A percentile compares a stretch with the other conserved stretches of the same genome.
These are phyloP conservation scores for Solanum peruvianum DNA, from an alignment of 257 asterid genomes.

Conservation along the genomic window DNA sequence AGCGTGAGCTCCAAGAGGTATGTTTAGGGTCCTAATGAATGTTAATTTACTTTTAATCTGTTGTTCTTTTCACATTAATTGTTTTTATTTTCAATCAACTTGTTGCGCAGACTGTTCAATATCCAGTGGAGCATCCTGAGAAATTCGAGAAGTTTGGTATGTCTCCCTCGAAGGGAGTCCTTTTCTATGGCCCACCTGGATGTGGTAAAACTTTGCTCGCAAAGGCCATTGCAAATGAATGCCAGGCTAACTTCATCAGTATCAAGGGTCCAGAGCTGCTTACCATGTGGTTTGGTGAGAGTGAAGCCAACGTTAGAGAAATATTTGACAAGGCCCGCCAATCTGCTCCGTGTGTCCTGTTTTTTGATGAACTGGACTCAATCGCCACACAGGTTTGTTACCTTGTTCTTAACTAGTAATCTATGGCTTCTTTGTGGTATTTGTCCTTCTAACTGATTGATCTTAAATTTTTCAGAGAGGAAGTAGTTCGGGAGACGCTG, in stretches of 20 bases:
- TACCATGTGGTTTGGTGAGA: constrained; percentile 98
- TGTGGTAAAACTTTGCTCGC: constrained; percentile 89
- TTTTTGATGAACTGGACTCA: constrained; percentile 62
- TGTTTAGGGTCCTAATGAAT: neutral
- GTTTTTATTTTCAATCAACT: neutral
- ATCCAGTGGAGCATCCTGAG: constrained; percentile 97
- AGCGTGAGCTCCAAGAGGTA: constrained; percentile 97
- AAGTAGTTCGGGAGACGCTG: constrained; percentile 68
- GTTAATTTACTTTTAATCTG: neutral
- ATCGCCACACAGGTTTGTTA: constrained; percentile 57
- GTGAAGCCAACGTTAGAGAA: constrained; percentile 90
- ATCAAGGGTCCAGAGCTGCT: constrained; percentile 92
- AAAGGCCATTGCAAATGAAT: constrained; percentile 90
- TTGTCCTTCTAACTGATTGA: neutral
- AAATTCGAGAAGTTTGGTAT: constrained; percentile 89
- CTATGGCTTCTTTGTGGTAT: neutral
- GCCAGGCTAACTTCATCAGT: constrained; percentile 90
- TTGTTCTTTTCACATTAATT: neutral
- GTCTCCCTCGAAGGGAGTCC: constrained; percentile 96
- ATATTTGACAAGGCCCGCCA: constrained; percentile 86
- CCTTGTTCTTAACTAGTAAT: neutral
- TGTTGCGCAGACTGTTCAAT: constrained; percentile 70
- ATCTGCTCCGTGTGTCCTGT: constrained; percentile 72
- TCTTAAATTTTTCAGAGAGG: constrained; percentile 36
- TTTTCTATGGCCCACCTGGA: constrained; percentile 89